Evolutionary conservation across 2,329 filamentous ascomycete species (phyloP).

Genomic region (Neonectria sp.): DNA sequence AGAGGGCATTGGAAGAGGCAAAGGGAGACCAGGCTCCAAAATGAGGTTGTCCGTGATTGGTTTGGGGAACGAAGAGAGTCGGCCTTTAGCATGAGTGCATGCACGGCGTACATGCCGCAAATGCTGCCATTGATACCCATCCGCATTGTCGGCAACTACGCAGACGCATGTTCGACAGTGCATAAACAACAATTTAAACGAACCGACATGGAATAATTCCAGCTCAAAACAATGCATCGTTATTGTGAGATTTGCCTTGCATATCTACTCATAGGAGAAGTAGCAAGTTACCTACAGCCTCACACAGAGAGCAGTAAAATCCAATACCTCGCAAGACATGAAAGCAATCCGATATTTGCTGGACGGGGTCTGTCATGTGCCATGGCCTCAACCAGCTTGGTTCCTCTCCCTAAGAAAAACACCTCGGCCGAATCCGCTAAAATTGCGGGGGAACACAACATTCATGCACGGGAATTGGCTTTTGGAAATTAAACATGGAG

Average conservation of each 20-base stretch:
- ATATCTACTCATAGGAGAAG: neutral
- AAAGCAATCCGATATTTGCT: neutral
- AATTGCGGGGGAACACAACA: slow-evolving; percentile 22
- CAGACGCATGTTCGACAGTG: neutral
- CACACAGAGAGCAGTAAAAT: neutral
- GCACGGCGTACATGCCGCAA: neutral
- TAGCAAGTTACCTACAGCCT: neutral
- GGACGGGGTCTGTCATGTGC: neutral
- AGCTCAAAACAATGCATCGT: neutral
- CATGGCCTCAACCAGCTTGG: neutral
- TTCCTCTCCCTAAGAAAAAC: neutral
- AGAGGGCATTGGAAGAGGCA: slow-evolving; percentile 35
- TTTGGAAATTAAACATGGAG: slow-evolving; percentile 22
- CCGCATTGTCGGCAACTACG: neutral
- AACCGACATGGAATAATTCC: neutral
- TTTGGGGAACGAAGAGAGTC: neutral
- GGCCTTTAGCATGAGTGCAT: neutral
- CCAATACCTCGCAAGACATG: neutral
- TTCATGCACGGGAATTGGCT: slow-evolving; percentile 14
- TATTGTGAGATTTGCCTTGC: neutral
- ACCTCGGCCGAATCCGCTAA: slow-evolving; percentile 18
- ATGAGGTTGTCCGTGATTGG: neutral
- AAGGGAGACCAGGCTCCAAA: slow-evolving; percentile 3
- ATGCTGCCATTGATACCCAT: slow-evolving; percentile 15
- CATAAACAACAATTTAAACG: slow-evolving; percentile 22